Conservation (phyloP, 805 yeast genomes). For the Monosporozyma aerobia region DNA sequence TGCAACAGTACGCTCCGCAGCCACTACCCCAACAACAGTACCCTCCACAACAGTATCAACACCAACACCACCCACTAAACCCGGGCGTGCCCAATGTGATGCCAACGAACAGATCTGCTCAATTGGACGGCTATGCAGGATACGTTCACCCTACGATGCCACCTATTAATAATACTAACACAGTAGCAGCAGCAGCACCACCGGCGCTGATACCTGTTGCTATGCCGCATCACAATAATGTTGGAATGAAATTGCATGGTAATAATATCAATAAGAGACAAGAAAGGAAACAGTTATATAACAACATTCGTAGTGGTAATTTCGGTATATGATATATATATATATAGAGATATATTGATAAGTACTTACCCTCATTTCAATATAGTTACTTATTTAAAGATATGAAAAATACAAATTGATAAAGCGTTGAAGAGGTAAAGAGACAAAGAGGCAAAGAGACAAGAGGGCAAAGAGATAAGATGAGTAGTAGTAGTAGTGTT, state of each 20-base stretch:
- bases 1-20: too few species aligned
- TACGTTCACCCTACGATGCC: conserved; percentile 6
- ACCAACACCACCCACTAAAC: neutral
- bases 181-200: neutral
- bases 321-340: conserved; percentile 52
- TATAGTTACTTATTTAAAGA: neutral
- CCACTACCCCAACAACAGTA: too few species aligned
- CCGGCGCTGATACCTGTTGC: conserved; percentile 7
- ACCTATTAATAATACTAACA: neutral
- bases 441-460: neutral
- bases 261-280: conserved; percentile 29
- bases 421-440: neutral
- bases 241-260: conserved; percentile 40
- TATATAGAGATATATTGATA: too few species aligned
- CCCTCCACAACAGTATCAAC: conserved; percentile 3
- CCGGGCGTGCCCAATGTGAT: neutral
- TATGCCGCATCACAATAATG: conserved; percentile 3
- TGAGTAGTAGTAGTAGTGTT: neutral
- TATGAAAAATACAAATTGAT: neutral
- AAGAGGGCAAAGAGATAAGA: neutral
- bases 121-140: conserved; percentile 1
- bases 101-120: neutral
- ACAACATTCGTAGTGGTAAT: conserved; percentile 54
- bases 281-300: conserved; percentile 50
- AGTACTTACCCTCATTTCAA: neutral